These are phyloP conservation scores for Geotrichum carabidarum DNA, from an alignment of 1,139 yeast species.

Conservation along the genomic window DNA sequence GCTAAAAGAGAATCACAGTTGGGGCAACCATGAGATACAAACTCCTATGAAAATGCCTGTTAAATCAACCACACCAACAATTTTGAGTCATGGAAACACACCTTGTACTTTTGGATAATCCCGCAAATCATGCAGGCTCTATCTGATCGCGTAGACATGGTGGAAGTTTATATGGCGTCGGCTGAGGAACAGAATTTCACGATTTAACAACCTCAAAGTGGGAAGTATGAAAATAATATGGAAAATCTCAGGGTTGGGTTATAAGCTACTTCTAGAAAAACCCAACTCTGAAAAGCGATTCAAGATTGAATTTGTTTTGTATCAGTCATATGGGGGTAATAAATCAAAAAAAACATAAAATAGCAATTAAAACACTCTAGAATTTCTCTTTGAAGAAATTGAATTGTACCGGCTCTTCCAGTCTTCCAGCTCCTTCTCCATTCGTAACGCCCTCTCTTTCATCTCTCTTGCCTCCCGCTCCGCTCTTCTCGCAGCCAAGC, in stretches of 20 bases:
- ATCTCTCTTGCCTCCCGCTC: slow-evolving; percentile 49
- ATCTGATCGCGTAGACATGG: slow-evolving; percentile 62
- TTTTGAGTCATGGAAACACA: slow-evolving; percentile 28
- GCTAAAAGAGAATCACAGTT: slow-evolving; percentile 86
- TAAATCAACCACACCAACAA: neutral
- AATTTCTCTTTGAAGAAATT: slow-evolving; percentile 2
- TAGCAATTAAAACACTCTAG: slow-evolving; percentile 1
- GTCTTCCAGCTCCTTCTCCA: slow-evolving; percentile 62
- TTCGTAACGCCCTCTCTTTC: slow-evolving; percentile 49
- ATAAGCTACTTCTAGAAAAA: neutral
- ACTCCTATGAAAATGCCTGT: slow-evolving; percentile 42
- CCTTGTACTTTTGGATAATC: slow-evolving; percentile 68
- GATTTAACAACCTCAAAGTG: neutral
- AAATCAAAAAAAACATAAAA: neutral
- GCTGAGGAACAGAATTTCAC: neutral
- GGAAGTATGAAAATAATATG: neutral
- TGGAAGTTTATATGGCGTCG: neutral
- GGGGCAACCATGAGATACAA: slow-evolving; percentile 88
- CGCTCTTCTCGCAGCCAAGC: slow-evolving; percentile 42
- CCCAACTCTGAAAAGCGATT: too few relatives aligned
- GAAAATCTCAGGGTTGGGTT: neutral
- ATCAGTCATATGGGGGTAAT: neutral
- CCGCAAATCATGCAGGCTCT: slow-evolving; percentile 99
- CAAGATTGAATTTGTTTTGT: too few relatives aligned
- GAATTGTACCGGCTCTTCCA: slow-evolving; percentile 48